Base-by-base conservation (phyloP, 2,329 filamentous ascomycete species). In the Calonectria pauciramosa region DNA sequence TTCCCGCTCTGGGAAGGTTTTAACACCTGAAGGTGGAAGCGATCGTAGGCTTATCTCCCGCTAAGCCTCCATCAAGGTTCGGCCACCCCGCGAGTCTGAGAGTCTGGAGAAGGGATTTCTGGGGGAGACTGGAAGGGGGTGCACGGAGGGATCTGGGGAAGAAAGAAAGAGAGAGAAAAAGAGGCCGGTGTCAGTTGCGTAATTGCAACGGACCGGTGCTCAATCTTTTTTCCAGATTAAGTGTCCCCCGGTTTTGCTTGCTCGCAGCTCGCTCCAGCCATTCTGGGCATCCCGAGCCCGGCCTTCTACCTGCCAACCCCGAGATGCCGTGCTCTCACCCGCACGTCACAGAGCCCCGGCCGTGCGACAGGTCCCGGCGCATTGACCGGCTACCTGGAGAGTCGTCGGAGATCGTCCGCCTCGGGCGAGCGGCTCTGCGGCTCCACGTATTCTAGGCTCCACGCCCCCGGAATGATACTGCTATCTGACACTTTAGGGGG, bases 391-490 rank as follows among this genome's bases (percentile, higher is more conserved):
- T 41, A 52, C 54, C 59, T 26, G 36, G 18, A 70, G 44, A 59
- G 44, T 49, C 56, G 71, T 56, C 76, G 79, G 77, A 68, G 80
- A 75, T 76, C 70, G 71, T 44, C 56, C 41, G 68, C 71, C 71
- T 80, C 79, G 79, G 79, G 28, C 73, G 75, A 80, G 76, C 73
- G 79, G 79, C 77, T 77, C 71, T 79, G 78, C 73, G 70, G 68
- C 71, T 67, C 75, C 71, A 70, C 74, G 74, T 64, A 56, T 64
- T 65, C 54, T 26, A 34, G 38, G 44, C 59, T 75, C 56, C 78
- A 78, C 76, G 71, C 71, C 77, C 75, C 75, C 67, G 56, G 54
- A 59, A 65, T 44, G 74, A 75, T 56, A 52, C 34, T 75, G 77
- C 74, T 78, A 75, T 72, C 67, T 75, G 47, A 54, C 70, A 67